Base-by-base conservation (phyloP, 345 rosid species). In the Geranium brycei region DNA sequence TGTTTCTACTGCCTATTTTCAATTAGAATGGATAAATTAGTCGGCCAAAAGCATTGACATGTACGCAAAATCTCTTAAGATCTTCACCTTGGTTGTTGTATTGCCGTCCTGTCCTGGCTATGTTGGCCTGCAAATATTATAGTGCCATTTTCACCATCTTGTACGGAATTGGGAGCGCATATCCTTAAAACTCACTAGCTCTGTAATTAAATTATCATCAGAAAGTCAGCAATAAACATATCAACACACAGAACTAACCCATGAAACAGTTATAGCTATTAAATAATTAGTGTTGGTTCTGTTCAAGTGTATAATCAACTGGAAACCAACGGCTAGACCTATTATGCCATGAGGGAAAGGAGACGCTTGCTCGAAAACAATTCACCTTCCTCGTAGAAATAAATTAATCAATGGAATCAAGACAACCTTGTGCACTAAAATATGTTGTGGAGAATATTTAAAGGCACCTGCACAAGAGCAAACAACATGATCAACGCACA, bases 331-430 rank as follows among this genome's bases (percentile, higher is more conserved):
- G 28, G 28, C 28, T 23, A 23, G 28, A 23, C 5, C 41, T 35
- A 58, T 17, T 35, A 5, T 40, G 57, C 30, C 19, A 8, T 41
- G 14, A 16, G 55, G 61, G 57, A 41, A 8, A 31, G 61, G 28
- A 56, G 65, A 18, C 65, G 31, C 32, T 55, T 31, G 40, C 61
- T 31, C 2, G 1, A 51, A 7, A 17, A 62, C 71, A 68, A 62
- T 60, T 47, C 10, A 47, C 53, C 53, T 40, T 4, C 55, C 61
- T 66, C 47, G 16, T 53, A 7, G 19, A 32, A 17, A 66, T 61
- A 59, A 35, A 12, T 17, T 10, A 15, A 16, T 19, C 58, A 13
- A 55, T 18, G 41, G 8, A 28, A 28, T 55, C 13, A 60, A 59
- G 30, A 40, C 28, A 58, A 19, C 57, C 17, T 19, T 12, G 10